A percentile compares a stretch with the other conserved stretches of the same genome.
Evolutionary conservation across 2,329 filamentous ascomycete genomes (phyloP).

Genomic region (Davidsoniella neocaledoniae): DNA sequence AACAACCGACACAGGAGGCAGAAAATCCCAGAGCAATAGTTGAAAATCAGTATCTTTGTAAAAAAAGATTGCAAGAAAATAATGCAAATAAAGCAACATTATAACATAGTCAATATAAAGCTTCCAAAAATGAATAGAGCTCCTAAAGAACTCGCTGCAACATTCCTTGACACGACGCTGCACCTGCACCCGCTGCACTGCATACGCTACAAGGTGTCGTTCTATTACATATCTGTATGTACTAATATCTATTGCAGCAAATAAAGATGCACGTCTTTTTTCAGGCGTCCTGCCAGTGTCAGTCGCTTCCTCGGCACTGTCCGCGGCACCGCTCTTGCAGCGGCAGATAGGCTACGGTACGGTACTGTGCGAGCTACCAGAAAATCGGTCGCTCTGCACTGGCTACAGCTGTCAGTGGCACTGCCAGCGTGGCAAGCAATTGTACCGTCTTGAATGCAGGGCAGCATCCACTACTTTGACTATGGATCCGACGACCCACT

Average conservation of each 20-base stretch:
- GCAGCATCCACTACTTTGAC: not conserved
- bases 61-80: no score
- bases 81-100: no score
- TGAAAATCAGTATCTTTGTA: no score
- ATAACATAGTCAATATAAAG: no score
- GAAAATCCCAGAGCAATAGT: no score
- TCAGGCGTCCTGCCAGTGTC: no score
- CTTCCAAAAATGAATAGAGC: not conserved
- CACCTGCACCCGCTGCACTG: no score
- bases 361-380: not conserved
- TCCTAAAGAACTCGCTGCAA: not conserved
- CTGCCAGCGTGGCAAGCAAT: slow-evolving; percentile 1
- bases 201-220: not conserved
- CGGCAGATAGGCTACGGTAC: not conserved
- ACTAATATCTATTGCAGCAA: not conserved
- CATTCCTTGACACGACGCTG: no score
- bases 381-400: not conserved
- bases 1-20: no score
- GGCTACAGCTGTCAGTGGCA: not conserved
- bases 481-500: not conserved
- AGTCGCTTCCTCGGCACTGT: slow-evolving; percentile 1
- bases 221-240: no score
- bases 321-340: not conserved
- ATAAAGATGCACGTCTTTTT: not conserved
- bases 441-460: not conserved